Percentiles rank a stretch among this genome's conserved stretches.
These are phyloP conservation scores for Coniochaeta pulveracea DNA, from an alignment of 2,329 filamentous ascomycete genomes.

Conservation along the genomic window DNA sequence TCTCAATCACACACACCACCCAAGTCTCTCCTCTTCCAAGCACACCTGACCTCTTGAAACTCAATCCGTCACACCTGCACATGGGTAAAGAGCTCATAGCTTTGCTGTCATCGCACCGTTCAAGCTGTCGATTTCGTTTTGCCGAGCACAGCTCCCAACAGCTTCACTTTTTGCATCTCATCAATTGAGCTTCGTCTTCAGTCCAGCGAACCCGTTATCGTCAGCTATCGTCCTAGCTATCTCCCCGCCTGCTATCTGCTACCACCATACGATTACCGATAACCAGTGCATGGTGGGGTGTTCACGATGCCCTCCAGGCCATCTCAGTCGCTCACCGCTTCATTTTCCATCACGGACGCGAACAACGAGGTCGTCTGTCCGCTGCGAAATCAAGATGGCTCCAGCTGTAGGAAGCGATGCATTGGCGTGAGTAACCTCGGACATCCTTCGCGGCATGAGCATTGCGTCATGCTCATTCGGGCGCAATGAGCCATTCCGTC, in stretches of 20 bases:
- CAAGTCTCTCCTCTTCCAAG: no score
- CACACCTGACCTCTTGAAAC: conserved; percentile 25
- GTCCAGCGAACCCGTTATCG: conserved; percentile 13
- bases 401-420: conserved; percentile 93
- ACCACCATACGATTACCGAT: conserved; percentile 8
- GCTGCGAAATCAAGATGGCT: conserved; percentile 89
- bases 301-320: conserved; percentile 77
- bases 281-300: conserved; percentile 40
- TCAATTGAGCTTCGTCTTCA: conserved; percentile 2
- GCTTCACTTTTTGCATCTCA: not conserved
- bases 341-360: conserved; percentile 83
- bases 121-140: conserved; percentile 4
- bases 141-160: not conserved
- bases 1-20: conserved; percentile 12
- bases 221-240: conserved; percentile 12
- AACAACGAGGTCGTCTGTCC: conserved; percentile 97
- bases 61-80: conserved; percentile 29
- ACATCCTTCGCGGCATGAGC: not conserved
- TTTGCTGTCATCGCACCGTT: conserved; percentile 15
- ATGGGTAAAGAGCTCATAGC: conserved; percentile 23
- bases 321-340: conserved; percentile 65
- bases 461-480: conserved; percentile 2
- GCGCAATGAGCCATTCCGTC: conserved; percentile 5
- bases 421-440: conserved; percentile 66
- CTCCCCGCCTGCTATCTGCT: no score